Percentiles rank a stretch among this genome's conserved stretches.
phyloP scores from a whole-genome alignment of 306 rosid genomes.

The Coriaria nepalensis region DNA sequence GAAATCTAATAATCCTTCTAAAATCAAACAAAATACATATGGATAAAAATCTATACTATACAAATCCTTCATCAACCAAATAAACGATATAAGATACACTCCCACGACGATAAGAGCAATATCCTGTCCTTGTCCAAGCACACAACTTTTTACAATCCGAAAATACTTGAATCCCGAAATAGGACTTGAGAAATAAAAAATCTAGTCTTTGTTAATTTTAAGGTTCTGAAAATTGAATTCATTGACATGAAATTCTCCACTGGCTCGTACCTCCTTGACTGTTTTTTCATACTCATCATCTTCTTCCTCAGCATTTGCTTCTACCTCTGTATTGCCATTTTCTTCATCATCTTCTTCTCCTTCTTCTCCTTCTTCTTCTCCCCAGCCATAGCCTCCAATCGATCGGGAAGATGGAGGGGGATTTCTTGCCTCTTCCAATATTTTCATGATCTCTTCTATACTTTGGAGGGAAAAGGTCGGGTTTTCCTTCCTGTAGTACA shows the following conservation, averaged over 20 bases:
- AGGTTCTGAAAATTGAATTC: no score
- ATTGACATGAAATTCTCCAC: conserved; percentile 35
- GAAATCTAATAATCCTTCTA: no score
- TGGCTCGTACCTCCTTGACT: conserved; percentile 49
- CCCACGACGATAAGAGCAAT: no score
- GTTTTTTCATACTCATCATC: conserved; percentile 45
- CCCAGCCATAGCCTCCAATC: conserved; percentile 48
- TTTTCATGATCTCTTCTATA: conserved; percentile 41
- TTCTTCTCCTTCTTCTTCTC: conserved; percentile 23
- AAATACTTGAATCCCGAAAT: no score
- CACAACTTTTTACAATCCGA: no score
- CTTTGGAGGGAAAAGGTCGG: conserved; percentile 47
- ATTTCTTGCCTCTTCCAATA: conserved; percentile 41
- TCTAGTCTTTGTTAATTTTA: no score
- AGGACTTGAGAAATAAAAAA: no score
- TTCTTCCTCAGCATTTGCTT: conserved; percentile 19
- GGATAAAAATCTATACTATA: no score
- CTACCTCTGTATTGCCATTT: conserved; percentile 15
- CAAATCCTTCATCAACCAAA: no score
- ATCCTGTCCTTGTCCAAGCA: no score
- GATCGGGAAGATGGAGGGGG: conserved; percentile 30
- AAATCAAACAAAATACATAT: no score
- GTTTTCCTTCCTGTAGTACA: conserved; percentile 40
- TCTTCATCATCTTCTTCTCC: conserved; percentile 26
- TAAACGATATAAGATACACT: no score